A percentile compares a stretch with the other conserved stretches of the same genome.
Conservation (phyloP, 2,329 filamentous ascomycete species). For the Botrytis fabae region DNA sequence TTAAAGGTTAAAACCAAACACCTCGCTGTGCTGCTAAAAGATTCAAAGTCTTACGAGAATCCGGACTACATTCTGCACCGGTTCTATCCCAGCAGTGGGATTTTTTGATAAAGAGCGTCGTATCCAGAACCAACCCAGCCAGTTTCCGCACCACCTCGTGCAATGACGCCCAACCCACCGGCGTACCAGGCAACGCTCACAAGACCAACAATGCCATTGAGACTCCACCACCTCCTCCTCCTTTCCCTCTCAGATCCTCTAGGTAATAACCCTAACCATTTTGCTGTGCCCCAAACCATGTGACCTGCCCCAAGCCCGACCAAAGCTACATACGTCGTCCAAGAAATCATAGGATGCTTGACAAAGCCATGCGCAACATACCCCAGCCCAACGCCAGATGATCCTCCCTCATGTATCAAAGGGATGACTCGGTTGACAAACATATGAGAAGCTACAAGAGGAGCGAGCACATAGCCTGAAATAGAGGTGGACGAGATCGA, state of each 20-base stretch:
- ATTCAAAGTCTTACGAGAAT: neutral
- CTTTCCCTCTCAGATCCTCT: conserved; percentile 52
- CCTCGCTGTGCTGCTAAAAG: conserved; percentile 10
- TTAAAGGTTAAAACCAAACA: neutral
- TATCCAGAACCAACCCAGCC: conserved; percentile 83
- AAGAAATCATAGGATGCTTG: conserved; percentile 65
- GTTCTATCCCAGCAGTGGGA: conserved; percentile 53
- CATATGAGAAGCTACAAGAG: conserved; percentile 69
- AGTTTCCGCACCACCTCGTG: conserved; percentile 63
- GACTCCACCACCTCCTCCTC: conserved; percentile 67
- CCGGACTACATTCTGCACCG: neutral
- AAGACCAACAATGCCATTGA: conserved; percentile 64
- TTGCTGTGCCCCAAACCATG: conserved; percentile 81
- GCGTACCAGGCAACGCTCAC: conserved; percentile 73
- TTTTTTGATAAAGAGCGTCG: conserved; percentile 67
- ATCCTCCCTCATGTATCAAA: conserved; percentile 75
- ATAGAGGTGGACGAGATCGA: conserved; percentile 66
- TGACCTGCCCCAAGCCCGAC: conserved; percentile 70
- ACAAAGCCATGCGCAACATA: conserved; percentile 87
- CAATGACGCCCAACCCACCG: conserved; percentile 77
- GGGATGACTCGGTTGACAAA: conserved; percentile 77
- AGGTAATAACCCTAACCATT: conserved; percentile 71
- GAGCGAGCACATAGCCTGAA: conserved; percentile 69
- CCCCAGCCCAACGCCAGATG: conserved; percentile 78
- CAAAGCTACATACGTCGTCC: conserved; percentile 67